These are phyloP conservation scores for Fagus sylvatica DNA, from an alignment of 306 rosid genomes.

Conservation along the genomic window DNA sequence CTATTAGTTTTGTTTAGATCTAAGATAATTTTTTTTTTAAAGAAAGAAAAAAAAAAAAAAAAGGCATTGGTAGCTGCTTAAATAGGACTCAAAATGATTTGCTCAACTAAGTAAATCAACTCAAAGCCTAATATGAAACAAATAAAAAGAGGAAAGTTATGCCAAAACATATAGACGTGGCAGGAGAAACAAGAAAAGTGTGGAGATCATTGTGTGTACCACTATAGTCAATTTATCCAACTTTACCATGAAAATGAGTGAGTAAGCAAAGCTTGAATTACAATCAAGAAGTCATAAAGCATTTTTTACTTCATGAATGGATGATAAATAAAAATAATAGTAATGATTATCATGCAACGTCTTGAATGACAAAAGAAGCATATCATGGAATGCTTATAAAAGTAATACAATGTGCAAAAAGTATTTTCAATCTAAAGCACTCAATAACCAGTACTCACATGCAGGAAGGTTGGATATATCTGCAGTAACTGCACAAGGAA, in stretches of 20 bases:
- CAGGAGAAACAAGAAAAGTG: background rate
- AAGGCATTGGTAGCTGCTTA: background rate
- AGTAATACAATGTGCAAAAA: background rate
- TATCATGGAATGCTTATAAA: background rate
- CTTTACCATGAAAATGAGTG: background rate
- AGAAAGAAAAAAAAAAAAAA: background rate
- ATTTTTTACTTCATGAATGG: background rate
- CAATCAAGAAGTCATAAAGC: background rate
- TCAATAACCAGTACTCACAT: slow-evolving; percentile 51
- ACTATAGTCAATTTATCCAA: too few species aligned
- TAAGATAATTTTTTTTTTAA: too few species aligned
- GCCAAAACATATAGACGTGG: background rate
- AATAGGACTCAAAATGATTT: background rate
- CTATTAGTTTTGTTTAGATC: too few species aligned
- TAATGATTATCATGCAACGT: background rate
- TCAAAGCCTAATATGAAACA: background rate
- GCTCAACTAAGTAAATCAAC: background rate
- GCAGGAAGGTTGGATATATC: slow-evolving; percentile 91
- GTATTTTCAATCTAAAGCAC: slow-evolving; percentile 7
- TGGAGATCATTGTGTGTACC: background rate
- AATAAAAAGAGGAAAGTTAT: background rate
- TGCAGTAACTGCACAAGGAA: slow-evolving; percentile 94
- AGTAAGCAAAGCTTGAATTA: background rate
- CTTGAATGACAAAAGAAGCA: background rate
- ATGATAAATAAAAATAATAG: background rate